Evolutionary conservation across 1,139 yeast genomes (phyloP).

Genomic region (Debaryomyces subglobosus): DNA sequence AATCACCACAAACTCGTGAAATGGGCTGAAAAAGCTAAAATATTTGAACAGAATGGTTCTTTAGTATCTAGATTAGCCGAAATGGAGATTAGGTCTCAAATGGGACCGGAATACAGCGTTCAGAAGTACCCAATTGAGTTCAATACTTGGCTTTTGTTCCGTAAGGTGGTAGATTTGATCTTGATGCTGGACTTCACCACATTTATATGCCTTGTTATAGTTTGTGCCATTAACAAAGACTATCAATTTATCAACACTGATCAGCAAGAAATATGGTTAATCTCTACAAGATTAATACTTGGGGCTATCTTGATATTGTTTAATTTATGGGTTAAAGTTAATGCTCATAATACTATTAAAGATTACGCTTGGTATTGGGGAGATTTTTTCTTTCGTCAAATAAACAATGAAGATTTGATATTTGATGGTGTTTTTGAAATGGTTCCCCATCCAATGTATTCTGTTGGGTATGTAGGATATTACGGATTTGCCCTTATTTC

Average conservation of each 20-base stretch:
- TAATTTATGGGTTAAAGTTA: slow-evolving; percentile 84
- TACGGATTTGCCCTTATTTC: slow-evolving; percentile 83
- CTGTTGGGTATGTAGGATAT: slow-evolving; percentile 87
- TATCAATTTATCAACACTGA: slow-evolving; percentile 40
- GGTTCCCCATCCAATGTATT: slow-evolving; percentile 95
- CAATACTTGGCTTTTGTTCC: slow-evolving; percentile 81
- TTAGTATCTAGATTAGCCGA: slow-evolving; percentile 47
- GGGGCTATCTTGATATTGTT: slow-evolving; percentile 62
- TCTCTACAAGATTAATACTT: slow-evolving; percentile 38
- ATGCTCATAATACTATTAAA: slow-evolving; percentile 87
- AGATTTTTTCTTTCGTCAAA: slow-evolving; percentile 84
- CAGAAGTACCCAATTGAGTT: slow-evolving; percentile 67
- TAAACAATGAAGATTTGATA: slow-evolving; percentile 70
- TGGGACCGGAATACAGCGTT: slow-evolving; percentile 57
- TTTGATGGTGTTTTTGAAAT: slow-evolving; percentile 91
- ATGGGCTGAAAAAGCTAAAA: slow-evolving; percentile 50
- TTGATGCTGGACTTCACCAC: slow-evolving; percentile 86
- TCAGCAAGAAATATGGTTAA: slow-evolving; percentile 37
- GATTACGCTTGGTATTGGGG: slow-evolving; percentile 98
- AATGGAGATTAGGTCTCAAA: slow-evolving; percentile 56
- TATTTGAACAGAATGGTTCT: slow-evolving; percentile 45
- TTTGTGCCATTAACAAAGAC: slow-evolving; percentile 51
- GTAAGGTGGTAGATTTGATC: slow-evolving; percentile 80
- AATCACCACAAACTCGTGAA: slow-evolving; percentile 57
- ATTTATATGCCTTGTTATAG: slow-evolving; percentile 68